A percentile compares a stretch with the other conserved stretches of the same genome.
phyloP scores from a whole-genome alignment of 1,284 basidiomycete species.

The Inonotus obliquus region DNA sequence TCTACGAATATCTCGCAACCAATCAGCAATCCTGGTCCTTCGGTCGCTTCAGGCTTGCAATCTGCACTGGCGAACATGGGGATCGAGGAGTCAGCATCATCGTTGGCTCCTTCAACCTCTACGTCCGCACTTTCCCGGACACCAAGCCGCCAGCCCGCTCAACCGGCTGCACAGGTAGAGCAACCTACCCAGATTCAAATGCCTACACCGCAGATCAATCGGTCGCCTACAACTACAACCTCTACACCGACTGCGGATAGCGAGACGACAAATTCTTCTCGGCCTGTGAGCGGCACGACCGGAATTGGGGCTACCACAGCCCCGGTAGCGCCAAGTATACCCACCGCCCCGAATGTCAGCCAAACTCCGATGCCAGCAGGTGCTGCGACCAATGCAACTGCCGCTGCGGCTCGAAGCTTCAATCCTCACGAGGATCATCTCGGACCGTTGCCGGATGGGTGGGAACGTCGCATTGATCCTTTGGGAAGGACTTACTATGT shows the following conservation, averaged over 20 bases:
- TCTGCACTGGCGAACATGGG: conserved; percentile 55
- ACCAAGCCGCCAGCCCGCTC: conserved; percentile 43
- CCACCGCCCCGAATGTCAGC: conserved; percentile 23
- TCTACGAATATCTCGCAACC: conserved; percentile 79
- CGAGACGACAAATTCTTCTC: conserved; percentile 31
- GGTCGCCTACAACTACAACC: conserved; percentile 22
- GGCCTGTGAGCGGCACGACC: conserved; percentile 31
- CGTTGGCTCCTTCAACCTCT: conserved; percentile 31
- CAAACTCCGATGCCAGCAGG: conserved; percentile 21
- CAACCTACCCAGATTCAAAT: conserved; percentile 34
- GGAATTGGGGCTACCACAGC: conserved; percentile 20
- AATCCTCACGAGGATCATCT: conserved; percentile 84
- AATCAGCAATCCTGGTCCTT: conserved; percentile 70
- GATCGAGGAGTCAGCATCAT: conserved; percentile 48
- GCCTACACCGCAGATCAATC: conserved; percentile 34
- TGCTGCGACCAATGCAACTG: conserved; percentile 27
- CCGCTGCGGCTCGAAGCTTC: conserved; percentile 61
- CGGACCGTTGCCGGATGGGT: conserved; percentile 78
- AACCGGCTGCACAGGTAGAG: conserved; percentile 32
- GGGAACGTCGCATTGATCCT: conserved; percentile 92
- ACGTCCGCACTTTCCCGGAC: conserved; percentile 42
- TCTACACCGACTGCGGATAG: conserved; percentile 32
- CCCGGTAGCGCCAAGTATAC: conserved; percentile 21
- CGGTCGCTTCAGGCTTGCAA: conserved; percentile 51
- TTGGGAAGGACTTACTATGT: conserved; percentile 90